Evolutionary conservation across 257 asterid genomes (phyloP), one percentile per base, ranked within the genome.

Genomic region (Penstemon barbatus): DNA sequence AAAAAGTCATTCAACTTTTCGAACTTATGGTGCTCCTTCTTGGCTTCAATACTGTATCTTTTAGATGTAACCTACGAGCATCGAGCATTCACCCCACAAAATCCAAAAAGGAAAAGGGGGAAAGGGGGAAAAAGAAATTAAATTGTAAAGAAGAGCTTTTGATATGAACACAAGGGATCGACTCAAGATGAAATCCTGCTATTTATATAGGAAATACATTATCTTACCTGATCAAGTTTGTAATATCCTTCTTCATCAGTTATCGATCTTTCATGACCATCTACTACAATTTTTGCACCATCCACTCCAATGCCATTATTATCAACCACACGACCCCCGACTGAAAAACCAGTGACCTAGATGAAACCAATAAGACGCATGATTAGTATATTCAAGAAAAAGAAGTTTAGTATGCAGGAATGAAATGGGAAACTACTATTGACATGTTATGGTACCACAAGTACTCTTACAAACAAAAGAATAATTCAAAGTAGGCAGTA

Each of bases 251-350:
- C 95, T 79, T 83, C 80, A 72, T 90, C 95, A 58, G 97, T 90
- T 62, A 80, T 62, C 58, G 90, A 85, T 81, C 96, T 85, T 75
- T 84, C 92, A 60, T 88, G 89, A 43, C 92, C 95, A 88, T 90
- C 97, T 15, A 90, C 92, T 68, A 86, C 36, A 74, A 93, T 76
- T 72, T 76, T 81, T 19, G 87, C 98, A 71, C 78, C 88, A 73
- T 77, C 84, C 54, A 90, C 91, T 63, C 97, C 98, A 66, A 61
- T 70, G 57, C 96, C 97, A 78, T 69, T 81, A 58, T 88, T 87
- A 90, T 90, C 94, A 78, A 93, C 83, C 51, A 93, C 98, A 79
- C 96, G 98, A 18, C 98, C 98, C 56, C 98, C 98, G 78, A 90
- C 91, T 61, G 98, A 93, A 87, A 90, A 93, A 61, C 98, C 98